These are phyloP conservation scores for Cantharellus anzutake DNA, from an alignment of 768 basidiomycete species.

Conservation along the genomic window DNA sequence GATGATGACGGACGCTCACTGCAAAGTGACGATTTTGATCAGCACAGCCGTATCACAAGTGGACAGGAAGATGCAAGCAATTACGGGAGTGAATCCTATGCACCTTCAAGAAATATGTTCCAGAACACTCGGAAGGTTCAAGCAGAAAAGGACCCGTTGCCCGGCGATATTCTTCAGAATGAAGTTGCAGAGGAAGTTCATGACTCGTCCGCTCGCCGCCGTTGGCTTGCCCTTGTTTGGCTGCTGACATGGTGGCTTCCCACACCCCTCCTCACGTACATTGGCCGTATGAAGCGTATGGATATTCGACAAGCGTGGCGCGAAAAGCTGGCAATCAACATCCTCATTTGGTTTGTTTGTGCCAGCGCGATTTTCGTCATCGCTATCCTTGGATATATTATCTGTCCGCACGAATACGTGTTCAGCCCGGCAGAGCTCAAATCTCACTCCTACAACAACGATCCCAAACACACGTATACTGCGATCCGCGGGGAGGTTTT, in stretches of 20 bases:
- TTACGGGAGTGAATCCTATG: constrained; percentile 83
- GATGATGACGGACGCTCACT: constrained; percentile 58
- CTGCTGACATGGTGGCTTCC: constrained; percentile 87
- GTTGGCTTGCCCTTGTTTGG: constrained; percentile 83
- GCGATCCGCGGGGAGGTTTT: constrained; percentile 90
- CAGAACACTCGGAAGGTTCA: constrained; percentile 47
- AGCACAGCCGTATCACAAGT: constrained; percentile 55
- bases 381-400: constrained; percentile 64
- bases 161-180: constrained; percentile 71
- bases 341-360: constrained; percentile 92
- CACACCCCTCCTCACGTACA: constrained; percentile 37
- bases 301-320: constrained; percentile 95
- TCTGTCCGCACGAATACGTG: constrained; percentile 90
- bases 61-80: constrained; percentile 63
- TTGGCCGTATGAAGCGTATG: constrained; percentile 85
- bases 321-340: constrained; percentile 86
- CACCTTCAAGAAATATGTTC: constrained; percentile 93
- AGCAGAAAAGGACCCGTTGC: constrained; percentile 58
- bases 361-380: constrained; percentile 85
- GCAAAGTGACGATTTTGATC: constrained; percentile 62
- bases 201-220: constrained; percentile 57
- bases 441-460: constrained; percentile 34
- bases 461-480: constrained; percentile 31
- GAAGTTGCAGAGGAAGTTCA: constrained; percentile 79
- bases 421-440: constrained; percentile 63